A percentile compares a stretch with the other conserved stretches of the same genome.
These are phyloP conservation scores for Vigna trinervia DNA, from an alignment of 306 rosid genomes.

Conservation along the genomic window DNA sequence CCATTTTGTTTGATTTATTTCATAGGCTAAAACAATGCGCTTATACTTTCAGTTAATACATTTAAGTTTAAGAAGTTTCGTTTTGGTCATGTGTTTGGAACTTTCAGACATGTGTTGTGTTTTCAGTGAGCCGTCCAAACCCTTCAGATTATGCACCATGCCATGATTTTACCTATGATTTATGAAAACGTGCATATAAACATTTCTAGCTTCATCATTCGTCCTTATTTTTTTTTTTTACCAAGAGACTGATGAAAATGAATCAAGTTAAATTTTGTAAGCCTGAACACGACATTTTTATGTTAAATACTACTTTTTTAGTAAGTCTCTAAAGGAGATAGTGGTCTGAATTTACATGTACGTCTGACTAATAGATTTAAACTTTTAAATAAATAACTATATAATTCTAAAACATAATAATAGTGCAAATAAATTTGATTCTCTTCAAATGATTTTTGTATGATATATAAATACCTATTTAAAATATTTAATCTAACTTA, in stretches of 20 bases:
- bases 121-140: constrained; percentile 1
- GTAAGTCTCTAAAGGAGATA: background rate
- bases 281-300: background rate
- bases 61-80: background rate
- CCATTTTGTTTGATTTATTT: too few species aligned
- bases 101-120: too few species aligned
- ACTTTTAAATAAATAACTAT: too few species aligned
- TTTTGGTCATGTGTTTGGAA: background rate
- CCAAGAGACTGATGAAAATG: background rate
- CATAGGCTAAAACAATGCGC: too few species aligned
- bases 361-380: background rate
- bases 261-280: background rate
- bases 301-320: background rate
- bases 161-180: constrained; percentile 9
- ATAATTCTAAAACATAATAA: background rate
- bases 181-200: background rate
- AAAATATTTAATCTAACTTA: too few species aligned
- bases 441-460: background rate
- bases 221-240: background rate
- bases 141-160: constrained; percentile 11
- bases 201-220: background rate
- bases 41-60: background rate
- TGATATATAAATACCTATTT: too few species aligned
- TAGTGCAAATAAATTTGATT: too few species aligned
- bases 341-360: background rate